Base-by-base conservation (phyloP, 2,329 filamentous ascomycete species). In the Colletotrichum phormii region DNA sequence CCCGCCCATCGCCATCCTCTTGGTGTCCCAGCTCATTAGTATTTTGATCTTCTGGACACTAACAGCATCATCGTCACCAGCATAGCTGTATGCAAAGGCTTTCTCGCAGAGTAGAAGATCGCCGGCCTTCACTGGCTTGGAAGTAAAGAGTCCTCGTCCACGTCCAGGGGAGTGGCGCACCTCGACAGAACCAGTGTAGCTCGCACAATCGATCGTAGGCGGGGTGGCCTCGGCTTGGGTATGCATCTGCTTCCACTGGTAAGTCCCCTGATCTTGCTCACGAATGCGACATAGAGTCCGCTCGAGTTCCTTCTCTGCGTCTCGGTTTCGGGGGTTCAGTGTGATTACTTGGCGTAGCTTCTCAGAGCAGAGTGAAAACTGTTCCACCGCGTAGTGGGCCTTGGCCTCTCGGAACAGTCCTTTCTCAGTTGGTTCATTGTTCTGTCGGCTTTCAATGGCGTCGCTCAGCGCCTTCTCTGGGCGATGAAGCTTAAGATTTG, bases 21-120 rank as follows among this genome's bases (percentile, higher is more conserved):
- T 77, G 8, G 79, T 82, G 2, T 80, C 76, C 3, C 78, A 3
- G 67, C 87, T 84, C 18, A 87, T 76, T 57, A 87, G 62, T 0
- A 85, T n/a, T 1, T 67, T 78, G 12, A 74, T 70, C 4, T 76
- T 78, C 6, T 69, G 74, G 1, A 31, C 42, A 26, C 58, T 13
- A 5, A n/a, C 5, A 8, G 49, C 62, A 8, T 72, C 75, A 9
- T 76, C 75, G 4, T 76, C 77, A 4, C 13, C 59, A 46, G 72
- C 75, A 55, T 80, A 84, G 24, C 73, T 80, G 76, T 88, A 82
- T 0, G 78, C 78, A 75, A 90, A 89, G 0, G 88, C 88, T 73
- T 90, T 91, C 72, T 90, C 89, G 59, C 87, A 90, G 1, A 90
- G 75, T 0, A 91, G 77, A 2, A 90, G 79, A 4, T 89, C 85